A percentile compares a stretch with the other conserved stretches of the same genome.
These are phyloP conservation scores for Apostasia ramifera DNA, from an alignment of 106 monocot species.

Conservation along the genomic window DNA sequence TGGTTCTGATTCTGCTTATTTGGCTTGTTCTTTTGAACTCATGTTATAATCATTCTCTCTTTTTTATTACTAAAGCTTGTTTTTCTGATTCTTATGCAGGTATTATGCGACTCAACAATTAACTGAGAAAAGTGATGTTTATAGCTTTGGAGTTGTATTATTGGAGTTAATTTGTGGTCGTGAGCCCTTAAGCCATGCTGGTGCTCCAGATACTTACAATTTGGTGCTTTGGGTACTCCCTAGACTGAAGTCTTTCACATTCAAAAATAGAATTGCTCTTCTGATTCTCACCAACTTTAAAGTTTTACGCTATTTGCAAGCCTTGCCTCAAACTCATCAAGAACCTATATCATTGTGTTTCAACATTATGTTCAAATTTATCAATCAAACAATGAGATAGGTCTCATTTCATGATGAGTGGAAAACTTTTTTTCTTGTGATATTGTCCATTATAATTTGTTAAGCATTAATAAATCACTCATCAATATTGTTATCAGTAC, in stretches of 20 bases:
- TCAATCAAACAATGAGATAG: no score
- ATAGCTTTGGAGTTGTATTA: conserved; percentile 54
- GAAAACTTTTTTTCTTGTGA: no score
- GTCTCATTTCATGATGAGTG: no score
- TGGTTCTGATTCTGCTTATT: background rate
- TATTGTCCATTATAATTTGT: no score
- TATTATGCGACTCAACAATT: conserved; percentile 39
- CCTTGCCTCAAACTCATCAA: no score
- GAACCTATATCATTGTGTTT: no score
- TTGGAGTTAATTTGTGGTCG: conserved; percentile 52
- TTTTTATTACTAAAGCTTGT: background rate
- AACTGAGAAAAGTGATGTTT: conserved; percentile 58
- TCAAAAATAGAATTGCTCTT: no score
- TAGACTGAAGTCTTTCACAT: background rate
- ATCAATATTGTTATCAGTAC: no score
- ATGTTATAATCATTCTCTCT: background rate
- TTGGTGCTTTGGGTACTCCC: conserved; percentile 47
- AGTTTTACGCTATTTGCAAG: no score
- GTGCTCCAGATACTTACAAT: conserved; percentile 47
- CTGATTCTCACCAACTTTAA: no score
- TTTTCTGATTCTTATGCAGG: conserved; percentile 12
- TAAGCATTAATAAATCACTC: no score
- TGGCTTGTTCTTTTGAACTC: background rate
- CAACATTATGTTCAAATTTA: no score
- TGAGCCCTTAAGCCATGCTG: conserved; percentile 43